Conservation (phyloP, 768 basidiomycete species). For the Candolleomyces efflorescens region DNA sequence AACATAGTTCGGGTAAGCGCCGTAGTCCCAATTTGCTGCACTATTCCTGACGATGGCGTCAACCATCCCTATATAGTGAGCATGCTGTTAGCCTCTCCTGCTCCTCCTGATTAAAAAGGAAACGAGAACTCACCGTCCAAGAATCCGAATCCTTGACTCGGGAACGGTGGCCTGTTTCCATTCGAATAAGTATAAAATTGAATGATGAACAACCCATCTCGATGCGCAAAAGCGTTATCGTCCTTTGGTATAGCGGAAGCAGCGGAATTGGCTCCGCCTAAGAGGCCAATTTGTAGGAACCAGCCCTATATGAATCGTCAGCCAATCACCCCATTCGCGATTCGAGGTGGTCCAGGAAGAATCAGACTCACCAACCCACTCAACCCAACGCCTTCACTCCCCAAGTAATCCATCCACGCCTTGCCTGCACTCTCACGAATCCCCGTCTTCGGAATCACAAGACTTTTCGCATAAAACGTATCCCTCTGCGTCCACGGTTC, state of each 20-base stretch:
- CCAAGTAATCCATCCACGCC: constrained; percentile 7
- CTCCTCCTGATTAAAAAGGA: too few relatives aligned
- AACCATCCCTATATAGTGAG: constrained; percentile 25
- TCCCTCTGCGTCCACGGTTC: constrained; percentile 3
- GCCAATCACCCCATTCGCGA: not conserved
- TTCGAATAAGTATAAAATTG: constrained; percentile 46
- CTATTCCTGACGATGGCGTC: constrained; percentile 28
- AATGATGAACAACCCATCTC: constrained; percentile 40
- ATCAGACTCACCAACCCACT: not conserved
- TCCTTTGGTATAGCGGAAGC: constrained; percentile 36
- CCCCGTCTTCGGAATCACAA: constrained; percentile 10
- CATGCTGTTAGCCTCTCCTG: not conserved
- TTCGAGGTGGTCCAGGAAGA: not conserved
- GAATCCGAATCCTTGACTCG: constrained; percentile 38
- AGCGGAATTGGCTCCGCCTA: constrained; percentile 41
- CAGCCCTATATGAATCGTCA: too few relatives aligned
- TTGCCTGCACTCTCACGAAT: not conserved
- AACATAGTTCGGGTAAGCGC: constrained; percentile 41
- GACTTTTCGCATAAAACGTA: constrained; percentile 16
- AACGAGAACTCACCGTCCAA: constrained; percentile 38
- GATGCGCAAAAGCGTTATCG: constrained; percentile 42
- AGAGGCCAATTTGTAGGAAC: constrained; percentile 36
- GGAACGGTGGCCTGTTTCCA: constrained; percentile 35
- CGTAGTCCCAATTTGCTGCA: constrained; percentile 30
- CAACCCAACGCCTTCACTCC: constrained; percentile 5